Conservation (phyloP, 2,329 filamentous ascomycete species). For the Didymella keratinophila region DNA sequence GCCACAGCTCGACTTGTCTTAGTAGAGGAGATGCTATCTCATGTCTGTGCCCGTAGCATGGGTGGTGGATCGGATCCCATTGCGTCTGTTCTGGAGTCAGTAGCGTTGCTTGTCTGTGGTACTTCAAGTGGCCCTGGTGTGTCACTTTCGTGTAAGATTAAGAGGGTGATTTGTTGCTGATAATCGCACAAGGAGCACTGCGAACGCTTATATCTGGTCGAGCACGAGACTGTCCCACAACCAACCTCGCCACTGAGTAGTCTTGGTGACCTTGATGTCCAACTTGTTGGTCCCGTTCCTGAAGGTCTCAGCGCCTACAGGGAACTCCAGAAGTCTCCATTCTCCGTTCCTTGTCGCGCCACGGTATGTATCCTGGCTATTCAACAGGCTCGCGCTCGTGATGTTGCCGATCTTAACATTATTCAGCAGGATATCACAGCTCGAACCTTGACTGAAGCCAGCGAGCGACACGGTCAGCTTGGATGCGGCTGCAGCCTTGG, state of each 20-base stretch:
- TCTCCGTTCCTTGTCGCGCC: slow-evolving; percentile 58
- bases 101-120: no score
- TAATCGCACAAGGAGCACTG: not conserved
- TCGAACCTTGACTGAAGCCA: slow-evolving; percentile 55
- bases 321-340: slow-evolving; percentile 57
- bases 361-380: slow-evolving; percentile 59
- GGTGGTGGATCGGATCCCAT: not conserved
- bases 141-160: not conserved
- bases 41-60: not conserved
- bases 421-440: slow-evolving; percentile 54
- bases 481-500: slow-evolving; percentile 31
- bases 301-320: slow-evolving; percentile 40
- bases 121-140: no score
- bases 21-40: not conserved
- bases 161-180: not conserved
- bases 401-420: slow-evolving; percentile 53
- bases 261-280: slow-evolving; percentile 49
- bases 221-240: slow-evolving; percentile 55
- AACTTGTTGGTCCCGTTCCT: slow-evolving; percentile 48
- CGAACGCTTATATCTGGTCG: slow-evolving; percentile 35
- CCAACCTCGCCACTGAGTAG: slow-evolving; percentile 52
- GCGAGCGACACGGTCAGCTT: slow-evolving; percentile 56
- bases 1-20: not conserved
- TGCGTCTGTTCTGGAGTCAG: not conserved
- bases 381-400: slow-evolving; percentile 48